Conservation (phyloP, 306 rosid species). For the Erythrophleum fordii region DNA sequence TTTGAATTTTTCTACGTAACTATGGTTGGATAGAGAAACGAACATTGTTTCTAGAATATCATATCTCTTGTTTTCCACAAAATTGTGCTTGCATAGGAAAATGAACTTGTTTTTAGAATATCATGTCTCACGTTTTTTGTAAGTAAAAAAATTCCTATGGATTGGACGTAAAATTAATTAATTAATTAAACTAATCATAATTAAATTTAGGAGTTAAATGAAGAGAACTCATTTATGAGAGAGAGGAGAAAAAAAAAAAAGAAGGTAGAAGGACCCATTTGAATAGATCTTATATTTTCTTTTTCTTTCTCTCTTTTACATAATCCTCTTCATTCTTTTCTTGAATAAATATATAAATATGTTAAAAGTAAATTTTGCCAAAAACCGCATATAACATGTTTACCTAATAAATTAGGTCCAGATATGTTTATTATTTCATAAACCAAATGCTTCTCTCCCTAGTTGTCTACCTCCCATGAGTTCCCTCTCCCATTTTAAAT, state of each 20-base stretch:
- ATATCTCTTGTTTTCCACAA: background rate
- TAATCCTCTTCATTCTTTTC: background rate
- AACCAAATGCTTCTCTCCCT: background rate
- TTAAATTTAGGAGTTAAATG: too few species aligned
- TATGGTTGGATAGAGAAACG: conserved; percentile 14
- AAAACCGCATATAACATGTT: too few species aligned
- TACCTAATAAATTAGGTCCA: too few species aligned
- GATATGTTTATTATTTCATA: background rate
- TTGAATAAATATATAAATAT: too few species aligned
- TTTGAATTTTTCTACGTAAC: conserved; percentile 1
- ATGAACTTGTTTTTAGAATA: background rate
- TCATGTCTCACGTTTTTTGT: too few species aligned
- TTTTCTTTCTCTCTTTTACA: background rate
- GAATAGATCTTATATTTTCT: background rate
- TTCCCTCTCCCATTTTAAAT: background rate
- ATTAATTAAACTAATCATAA: too few species aligned
- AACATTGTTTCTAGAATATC: background rate
- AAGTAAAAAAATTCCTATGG: too few species aligned
- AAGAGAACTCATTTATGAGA: background rate
- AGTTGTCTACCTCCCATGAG: background rate
- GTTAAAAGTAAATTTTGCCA: too few species aligned
- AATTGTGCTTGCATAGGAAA: background rate
- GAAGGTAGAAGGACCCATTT: background rate
- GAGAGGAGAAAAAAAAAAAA: background rate
- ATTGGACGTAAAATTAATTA: too few species aligned